Evolutionary conservation across 495 filamentous ascomycete genomes (phyloP), one percentile per base, ranked within the genome.

Genomic region (Extremus antarcticus): DNA sequence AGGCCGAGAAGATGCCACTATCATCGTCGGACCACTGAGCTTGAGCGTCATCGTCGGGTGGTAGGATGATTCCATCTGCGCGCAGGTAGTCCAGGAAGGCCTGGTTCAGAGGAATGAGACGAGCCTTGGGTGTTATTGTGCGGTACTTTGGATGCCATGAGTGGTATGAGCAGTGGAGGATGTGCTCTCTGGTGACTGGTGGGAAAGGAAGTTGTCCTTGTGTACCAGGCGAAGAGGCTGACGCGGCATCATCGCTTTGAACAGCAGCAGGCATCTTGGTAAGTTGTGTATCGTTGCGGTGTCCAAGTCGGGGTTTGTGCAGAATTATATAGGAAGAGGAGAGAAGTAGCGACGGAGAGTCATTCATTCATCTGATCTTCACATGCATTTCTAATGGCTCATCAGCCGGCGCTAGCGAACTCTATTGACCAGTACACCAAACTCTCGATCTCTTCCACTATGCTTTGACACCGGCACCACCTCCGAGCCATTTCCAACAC

Each of bases 111-210:
- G 88, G 86, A 32, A 97, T 86, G 38, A 88, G 76, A 17, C 86
- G 82, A 2, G 90, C 87, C 71, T 90, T 91, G 24, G 91, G 90
- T 13, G 86, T 86, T 23, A 87, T 74, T 8, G 79, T 68, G 47
- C 90, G 89, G 67, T 95, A 86, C 82, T 79, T 81, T 53, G 84
- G 77, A 61, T 95, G 85, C 92, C 92, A 98, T 55, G 77, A 78
- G 68, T 94, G 85, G 68, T 90, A 96, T 38, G 92, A 92, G 71
- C 92, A 98, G 68, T 96, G 81, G 35, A 95, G 70, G 61, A 98
- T 94, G 63, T 98, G 92, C 23, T 83, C 78, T 61, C 82, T 80
- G 3, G 82, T 86, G 43, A 95, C 77, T 1, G 88, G 88, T 15
- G 86, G 84, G 62, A 97, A 97, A 38, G 80, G 85, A 24, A 87